A percentile compares a stretch with the other conserved stretches of the same genome.
These are phyloP conservation scores for Paratinospora sagittata DNA, from an alignment of 164 flowering plant species.

Conservation along the genomic window DNA sequence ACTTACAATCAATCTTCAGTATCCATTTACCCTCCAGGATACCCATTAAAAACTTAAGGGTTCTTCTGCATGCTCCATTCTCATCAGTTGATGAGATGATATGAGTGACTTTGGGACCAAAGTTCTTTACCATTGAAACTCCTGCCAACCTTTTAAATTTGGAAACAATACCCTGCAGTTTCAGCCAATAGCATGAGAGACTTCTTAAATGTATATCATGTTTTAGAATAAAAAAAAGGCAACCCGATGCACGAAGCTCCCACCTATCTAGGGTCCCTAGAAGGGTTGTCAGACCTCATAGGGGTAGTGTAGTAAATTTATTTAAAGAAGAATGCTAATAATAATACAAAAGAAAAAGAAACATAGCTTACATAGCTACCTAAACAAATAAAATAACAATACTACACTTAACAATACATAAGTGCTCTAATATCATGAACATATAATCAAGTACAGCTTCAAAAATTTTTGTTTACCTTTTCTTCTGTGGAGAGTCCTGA, in stretches of 20 bases:
- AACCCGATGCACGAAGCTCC: too few relatives aligned
- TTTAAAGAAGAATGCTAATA: too few relatives aligned
- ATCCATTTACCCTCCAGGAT: constrained; percentile 96
- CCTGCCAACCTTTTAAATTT: constrained; percentile 54
- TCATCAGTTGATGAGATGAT: constrained; percentile 85
- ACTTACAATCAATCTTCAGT: constrained; percentile 75
- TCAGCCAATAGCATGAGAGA: neutral
- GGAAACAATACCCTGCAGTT: constrained; percentile 61
- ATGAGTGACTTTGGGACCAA: constrained; percentile 73
- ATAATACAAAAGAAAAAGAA: too few relatives aligned
- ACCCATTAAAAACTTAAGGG: constrained; percentile 81
- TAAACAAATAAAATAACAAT: too few relatives aligned
- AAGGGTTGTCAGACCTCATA: too few relatives aligned
- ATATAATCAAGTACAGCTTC: neutral
- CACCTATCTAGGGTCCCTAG: too few relatives aligned
- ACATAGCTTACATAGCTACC: too few relatives aligned
- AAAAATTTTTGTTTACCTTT: constrained; percentile 40
- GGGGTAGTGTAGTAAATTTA: too few relatives aligned
- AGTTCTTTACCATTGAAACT: constrained; percentile 44
- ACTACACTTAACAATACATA: too few relatives aligned
- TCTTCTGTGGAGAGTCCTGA: constrained; percentile 64
- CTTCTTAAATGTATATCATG: too few relatives aligned
- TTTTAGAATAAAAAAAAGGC: too few relatives aligned
- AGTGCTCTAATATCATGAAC: constrained; percentile 1
- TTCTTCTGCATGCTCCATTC: constrained; percentile 83